Conservation (phyloP, 495 filamentous ascomycete genomes). For the Oidiodendron maius region DNA sequence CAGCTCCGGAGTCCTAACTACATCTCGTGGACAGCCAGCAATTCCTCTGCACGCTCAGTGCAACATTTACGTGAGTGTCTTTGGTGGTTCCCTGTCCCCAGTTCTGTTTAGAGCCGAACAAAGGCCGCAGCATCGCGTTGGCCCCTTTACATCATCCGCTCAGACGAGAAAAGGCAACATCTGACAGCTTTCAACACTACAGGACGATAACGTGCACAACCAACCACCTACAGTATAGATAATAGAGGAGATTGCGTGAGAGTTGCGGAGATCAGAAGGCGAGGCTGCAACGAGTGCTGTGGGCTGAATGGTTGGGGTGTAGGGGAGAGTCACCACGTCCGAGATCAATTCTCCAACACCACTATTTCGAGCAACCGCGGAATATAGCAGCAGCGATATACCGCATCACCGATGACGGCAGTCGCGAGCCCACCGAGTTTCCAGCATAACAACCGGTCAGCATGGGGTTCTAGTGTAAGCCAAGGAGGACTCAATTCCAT, state of each 20-base stretch:
- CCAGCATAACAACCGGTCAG: slow-evolving; percentile 56
- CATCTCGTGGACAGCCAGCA: slow-evolving; percentile 1
- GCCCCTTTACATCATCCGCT: slow-evolving; percentile 9
- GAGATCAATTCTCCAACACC: slow-evolving; percentile 3
- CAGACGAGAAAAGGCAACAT: slow-evolving; percentile 7
- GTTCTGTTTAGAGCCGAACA: neutral
- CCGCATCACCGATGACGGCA: slow-evolving; percentile 73
- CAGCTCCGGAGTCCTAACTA: slow-evolving; percentile 11
- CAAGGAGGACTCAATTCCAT: slow-evolving; percentile 71
- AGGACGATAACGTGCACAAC: slow-evolving; percentile 7
- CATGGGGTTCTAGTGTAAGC: slow-evolving; percentile 70
- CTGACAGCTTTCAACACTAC: slow-evolving; percentile 10
- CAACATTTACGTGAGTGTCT: slow-evolving; percentile 12
- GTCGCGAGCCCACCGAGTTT: slow-evolving; percentile 91
- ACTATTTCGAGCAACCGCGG: slow-evolving; percentile 17
- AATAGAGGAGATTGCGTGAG: neutral
- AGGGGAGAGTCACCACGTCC: slow-evolving; percentile 9
- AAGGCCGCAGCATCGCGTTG: neutral
- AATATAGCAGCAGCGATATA: slow-evolving; percentile 11
- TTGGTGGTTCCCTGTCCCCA: neutral
- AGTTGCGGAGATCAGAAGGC: neutral
- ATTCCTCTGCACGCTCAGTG: slow-evolving; percentile 3
- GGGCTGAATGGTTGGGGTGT: slow-evolving; percentile 1
- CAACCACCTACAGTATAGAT: neutral
- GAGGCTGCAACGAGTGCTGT: slow-evolving; percentile 12